Percentiles rank a stretch among this genome's conserved stretches.
Evolutionary conservation across 345 rosid genomes (phyloP).

Genomic region (Salix arbutifolia): DNA sequence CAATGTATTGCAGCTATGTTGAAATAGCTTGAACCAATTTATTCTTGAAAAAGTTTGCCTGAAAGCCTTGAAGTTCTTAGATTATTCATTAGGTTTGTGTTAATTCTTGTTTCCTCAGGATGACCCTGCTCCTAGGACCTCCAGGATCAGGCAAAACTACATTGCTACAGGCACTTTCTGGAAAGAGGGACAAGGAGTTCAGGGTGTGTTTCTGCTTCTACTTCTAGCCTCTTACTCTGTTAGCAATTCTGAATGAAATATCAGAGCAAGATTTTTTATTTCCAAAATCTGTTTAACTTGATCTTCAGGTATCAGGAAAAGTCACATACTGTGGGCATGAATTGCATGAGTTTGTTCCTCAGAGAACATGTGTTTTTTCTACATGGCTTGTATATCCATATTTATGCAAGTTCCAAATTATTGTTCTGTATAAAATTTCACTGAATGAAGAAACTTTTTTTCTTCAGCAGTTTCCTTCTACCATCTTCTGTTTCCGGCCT

Average conservation of each 20-base stretch:
- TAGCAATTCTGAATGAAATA: background rate
- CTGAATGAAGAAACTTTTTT: background rate
- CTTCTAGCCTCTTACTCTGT: background rate
- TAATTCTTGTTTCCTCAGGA: slow-evolving; percentile 25
- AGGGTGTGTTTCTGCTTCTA: slow-evolving; percentile 34
- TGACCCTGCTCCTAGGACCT: slow-evolving; percentile 62
- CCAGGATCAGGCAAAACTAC: slow-evolving; percentile 63
- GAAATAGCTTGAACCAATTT: background rate
- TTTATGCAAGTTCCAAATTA: background rate
- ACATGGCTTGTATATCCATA: background rate
- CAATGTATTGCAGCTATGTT: background rate
- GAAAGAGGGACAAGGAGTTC: slow-evolving; percentile 32
- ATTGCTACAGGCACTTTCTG: slow-evolving; percentile 45
- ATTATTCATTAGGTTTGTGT: background rate
- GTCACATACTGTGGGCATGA: slow-evolving; percentile 52
- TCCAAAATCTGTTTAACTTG: background rate
- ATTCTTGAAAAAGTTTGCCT: background rate
- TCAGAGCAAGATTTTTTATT: background rate
- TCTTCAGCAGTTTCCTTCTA: background rate
- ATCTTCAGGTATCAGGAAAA: slow-evolving; percentile 38
- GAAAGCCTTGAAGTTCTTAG: background rate
- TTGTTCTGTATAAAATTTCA: background rate
- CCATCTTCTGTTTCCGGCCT: background rate
- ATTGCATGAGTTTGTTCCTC: slow-evolving; percentile 48
- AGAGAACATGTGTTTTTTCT: slow-evolving; percentile 46